phyloP scores from a whole-genome alignment of 1,284 basidiomycete genomes.

The Papiliotrema nemorosa region DNA sequence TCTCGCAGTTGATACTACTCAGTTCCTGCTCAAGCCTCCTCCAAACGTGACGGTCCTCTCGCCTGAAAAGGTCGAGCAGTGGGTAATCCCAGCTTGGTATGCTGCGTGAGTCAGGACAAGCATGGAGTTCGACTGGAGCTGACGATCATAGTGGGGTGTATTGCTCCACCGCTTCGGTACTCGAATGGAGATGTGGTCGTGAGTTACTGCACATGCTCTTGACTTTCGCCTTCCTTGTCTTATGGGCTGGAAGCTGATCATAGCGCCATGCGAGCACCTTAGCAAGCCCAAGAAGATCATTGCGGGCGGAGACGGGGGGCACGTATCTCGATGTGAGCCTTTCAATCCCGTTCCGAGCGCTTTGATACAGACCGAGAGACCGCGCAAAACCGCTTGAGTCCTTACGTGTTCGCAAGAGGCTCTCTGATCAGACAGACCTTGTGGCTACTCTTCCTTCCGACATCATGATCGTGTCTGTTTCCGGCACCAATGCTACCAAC shows the following conservation, averaged over 20 bases:
- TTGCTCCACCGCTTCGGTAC: not conserved
- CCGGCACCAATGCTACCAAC: constrained; percentile 17
- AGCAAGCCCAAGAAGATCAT: constrained; percentile 8
- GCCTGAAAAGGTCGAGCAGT: constrained; percentile 2
- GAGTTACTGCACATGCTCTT: not conserved
- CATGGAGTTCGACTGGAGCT: not conserved
- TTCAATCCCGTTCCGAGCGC: no score
- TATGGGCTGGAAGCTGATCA: not conserved
- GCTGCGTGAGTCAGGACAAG: not conserved
- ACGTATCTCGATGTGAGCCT: constrained; percentile 14
- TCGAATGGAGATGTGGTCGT: constrained; percentile 5
- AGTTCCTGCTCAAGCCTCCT: not conserved
- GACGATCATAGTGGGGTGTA: not conserved
- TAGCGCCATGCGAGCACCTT: constrained; percentile 12
- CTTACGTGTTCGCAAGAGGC: no score
- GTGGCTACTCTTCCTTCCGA: constrained; percentile 5
- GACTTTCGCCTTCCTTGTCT: not conserved
- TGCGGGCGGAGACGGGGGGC: constrained; percentile 17
- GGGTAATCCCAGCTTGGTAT: constrained; percentile 2
- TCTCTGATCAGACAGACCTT: no score
- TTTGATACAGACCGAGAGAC: no score
- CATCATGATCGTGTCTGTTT: constrained; percentile 17
- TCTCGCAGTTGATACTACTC: not conserved
- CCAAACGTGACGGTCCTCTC: not conserved
- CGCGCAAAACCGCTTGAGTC: no score